Evolutionary conservation across 441 rosid species (phyloP).

Genomic region (Populus tomentosa): DNA sequence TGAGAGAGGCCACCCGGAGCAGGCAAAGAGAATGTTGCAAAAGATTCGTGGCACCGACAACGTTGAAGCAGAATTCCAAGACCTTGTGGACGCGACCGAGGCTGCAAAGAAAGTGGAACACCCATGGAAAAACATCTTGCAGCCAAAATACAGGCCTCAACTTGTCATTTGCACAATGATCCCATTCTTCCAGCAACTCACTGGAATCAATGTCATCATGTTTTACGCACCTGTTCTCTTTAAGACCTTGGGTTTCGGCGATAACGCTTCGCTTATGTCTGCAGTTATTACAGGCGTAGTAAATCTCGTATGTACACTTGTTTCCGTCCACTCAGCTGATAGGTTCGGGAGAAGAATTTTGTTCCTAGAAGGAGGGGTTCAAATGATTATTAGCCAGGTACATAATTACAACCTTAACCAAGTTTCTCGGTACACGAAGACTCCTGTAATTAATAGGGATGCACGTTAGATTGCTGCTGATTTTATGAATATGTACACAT

Average conservation of each 20-base stretch:
- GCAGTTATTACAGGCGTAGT: conserved; percentile 19
- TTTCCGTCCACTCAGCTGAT: conserved; percentile 43
- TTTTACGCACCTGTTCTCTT: conserved; percentile 58
- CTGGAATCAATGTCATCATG: conserved; percentile 10
- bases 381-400: conserved; percentile 58
- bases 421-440: no score
- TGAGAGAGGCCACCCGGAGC: conserved; percentile 12
- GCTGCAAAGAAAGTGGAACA: conserved; percentile 44
- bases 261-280: conserved; percentile 45
- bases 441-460: not conserved
- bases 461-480: not conserved
- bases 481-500: not conserved
- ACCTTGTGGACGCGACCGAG: conserved; percentile 43
- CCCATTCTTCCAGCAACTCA: conserved; percentile 14
- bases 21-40: conserved; percentile 27
- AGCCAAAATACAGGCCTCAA: conserved; percentile 45
- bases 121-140: conserved; percentile 44
- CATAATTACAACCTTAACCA: not conserved
- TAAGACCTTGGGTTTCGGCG: conserved; percentile 50
- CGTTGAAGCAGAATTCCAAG: conserved; percentile 39
- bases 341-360: conserved; percentile 46
- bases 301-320: conserved; percentile 42
- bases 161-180: conserved; percentile 34
- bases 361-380: conserved; percentile 53
- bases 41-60: conserved; percentile 24